Conservation (phyloP, 2,329 filamentous ascomycete species). For the Colletotrichum acutatum region DNA sequence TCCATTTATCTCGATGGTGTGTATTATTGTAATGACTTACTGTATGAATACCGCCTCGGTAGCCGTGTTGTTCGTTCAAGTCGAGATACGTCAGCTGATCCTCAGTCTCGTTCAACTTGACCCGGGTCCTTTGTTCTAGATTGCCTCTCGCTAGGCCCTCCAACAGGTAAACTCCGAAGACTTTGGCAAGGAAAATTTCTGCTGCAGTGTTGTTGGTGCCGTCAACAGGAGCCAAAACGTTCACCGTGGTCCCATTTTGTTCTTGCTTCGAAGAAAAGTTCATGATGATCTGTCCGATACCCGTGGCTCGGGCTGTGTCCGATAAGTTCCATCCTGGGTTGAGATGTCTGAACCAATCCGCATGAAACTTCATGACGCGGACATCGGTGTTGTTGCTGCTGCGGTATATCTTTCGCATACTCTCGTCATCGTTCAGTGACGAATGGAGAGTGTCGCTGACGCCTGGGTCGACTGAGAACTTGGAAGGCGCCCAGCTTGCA, state of each 20-base stretch:
- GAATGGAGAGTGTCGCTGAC: not conserved
- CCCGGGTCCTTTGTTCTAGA: not conserved
- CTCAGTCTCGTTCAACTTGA: not conserved
- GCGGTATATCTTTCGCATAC: not conserved
- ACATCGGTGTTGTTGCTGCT: not conserved
- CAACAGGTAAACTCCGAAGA: not conserved
- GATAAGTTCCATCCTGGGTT: not conserved
- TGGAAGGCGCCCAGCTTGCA: slow-evolving; percentile 4
- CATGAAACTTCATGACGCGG: not conserved
- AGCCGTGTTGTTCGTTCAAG: slow-evolving; percentile 6
- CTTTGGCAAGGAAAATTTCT: slow-evolving; percentile 1
- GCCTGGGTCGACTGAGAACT: not conserved
- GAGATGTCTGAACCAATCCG: not conserved
- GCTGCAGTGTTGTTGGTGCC: not conserved
- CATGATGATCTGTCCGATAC: not conserved
- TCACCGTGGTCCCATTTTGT: not conserved
- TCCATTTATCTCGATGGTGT: not conserved
- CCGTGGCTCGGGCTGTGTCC: not conserved
- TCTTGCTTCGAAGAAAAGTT: not conserved
- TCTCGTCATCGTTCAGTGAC: not conserved
- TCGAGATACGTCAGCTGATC: not conserved
- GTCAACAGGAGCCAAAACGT: not conserved
- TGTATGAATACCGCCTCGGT: not conserved
- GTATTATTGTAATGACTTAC: not conserved
- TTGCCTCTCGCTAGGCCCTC: not conserved